Percentiles rank a stretch among this genome's conserved stretches.
Evolutionary conservation across 441 rosid genomes (phyloP).

Genomic region (Jatropha multifida): DNA sequence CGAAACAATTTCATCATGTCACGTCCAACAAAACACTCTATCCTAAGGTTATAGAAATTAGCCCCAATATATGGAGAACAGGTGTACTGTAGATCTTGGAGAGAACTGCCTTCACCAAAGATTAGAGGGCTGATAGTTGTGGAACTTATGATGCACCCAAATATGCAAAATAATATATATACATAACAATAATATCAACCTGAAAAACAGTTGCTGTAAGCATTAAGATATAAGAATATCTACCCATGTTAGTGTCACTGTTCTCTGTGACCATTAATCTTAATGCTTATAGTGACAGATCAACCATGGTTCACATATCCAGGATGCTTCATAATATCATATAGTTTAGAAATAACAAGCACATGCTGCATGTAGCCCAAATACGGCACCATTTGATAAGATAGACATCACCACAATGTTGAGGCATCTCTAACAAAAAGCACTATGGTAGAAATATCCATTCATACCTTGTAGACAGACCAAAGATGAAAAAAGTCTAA

Average conservation of each 20-base stretch:
- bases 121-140: not conserved
- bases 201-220: not conserved
- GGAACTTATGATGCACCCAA: not conserved
- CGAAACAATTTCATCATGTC: not conserved
- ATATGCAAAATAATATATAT: not conserved
- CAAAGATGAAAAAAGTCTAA: not conserved
- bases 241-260: not conserved
- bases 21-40: not conserved
- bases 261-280: not conserved
- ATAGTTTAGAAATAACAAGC: not conserved
- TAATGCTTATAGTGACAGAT: not conserved
- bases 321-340: constrained; percentile 10
- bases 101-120: not conserved
- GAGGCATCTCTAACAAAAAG: not conserved
- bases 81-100: not conserved
- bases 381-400: not conserved
- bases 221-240: not conserved
- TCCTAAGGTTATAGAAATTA: not conserved
- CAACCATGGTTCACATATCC: not conserved
- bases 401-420: constrained; percentile 1
- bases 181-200: not conserved
- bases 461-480: not conserved
- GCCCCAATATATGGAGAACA: not conserved
- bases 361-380: not conserved
- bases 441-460: not conserved